Conservation (phyloP, 306 rosid species). For the Quercus rubra region DNA sequence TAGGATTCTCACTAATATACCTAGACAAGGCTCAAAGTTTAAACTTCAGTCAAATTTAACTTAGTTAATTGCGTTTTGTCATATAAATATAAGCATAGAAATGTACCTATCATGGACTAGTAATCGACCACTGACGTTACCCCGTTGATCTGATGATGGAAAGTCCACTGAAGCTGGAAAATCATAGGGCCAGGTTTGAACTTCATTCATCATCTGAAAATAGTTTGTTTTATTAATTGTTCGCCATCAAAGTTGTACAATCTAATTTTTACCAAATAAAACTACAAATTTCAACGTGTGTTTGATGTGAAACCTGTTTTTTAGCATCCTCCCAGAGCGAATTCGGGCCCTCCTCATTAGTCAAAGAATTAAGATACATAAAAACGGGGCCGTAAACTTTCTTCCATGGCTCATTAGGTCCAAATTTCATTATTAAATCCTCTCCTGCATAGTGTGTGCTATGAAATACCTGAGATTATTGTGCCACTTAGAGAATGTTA, state of each 20-base stretch:
- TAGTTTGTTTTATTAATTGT: background rate
- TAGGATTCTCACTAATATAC: constrained; percentile 31
- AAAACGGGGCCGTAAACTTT: constrained; percentile 88
- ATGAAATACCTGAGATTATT: constrained; percentile 63
- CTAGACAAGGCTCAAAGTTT: constrained; percentile 23
- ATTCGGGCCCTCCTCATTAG: constrained; percentile 30
- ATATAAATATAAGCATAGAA: background rate
- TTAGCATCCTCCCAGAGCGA: constrained; percentile 78
- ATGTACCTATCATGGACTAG: constrained; percentile 57
- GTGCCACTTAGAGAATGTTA: background rate
- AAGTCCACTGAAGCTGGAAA: constrained; percentile 75
- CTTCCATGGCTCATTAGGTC: constrained; percentile 77
- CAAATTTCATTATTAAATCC: constrained; percentile 63
- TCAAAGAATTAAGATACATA: constrained; percentile 56
- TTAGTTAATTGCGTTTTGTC: background rate
- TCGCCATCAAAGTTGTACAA: background rate
- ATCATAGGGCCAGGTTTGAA: constrained; percentile 78
- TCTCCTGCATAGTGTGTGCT: constrained; percentile 86
- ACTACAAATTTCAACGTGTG: background rate
- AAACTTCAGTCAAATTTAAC: background rate
- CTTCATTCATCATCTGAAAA: constrained; percentile 67
- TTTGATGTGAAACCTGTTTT: constrained; percentile 44
- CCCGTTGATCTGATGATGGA: constrained; percentile 55
- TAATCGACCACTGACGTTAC: constrained; percentile 60
- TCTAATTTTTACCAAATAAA: background rate